Conservation (phyloP, 148 eudicot species). For the Camellia granthamiana region DNA sequence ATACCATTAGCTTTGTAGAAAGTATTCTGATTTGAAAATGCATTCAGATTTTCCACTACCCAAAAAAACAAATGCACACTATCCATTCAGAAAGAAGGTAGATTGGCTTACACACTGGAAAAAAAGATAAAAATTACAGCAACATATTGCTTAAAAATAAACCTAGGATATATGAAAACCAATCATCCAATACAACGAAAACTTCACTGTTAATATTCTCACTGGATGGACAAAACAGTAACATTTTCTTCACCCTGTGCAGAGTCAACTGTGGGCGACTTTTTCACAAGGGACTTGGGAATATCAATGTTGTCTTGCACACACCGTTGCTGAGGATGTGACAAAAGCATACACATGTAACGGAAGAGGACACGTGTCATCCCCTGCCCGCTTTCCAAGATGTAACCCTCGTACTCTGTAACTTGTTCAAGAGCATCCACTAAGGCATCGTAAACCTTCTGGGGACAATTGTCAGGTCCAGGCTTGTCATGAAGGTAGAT, state of each 20-base stretch:
- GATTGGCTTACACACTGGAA: neutral
- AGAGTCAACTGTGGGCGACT: slow-evolving; percentile 44
- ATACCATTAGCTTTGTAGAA: neutral
- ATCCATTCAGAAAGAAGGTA: neutral
- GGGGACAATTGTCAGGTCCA: slow-evolving; percentile 87
- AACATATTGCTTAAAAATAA: neutral
- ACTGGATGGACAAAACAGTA: slow-evolving; percentile 46
- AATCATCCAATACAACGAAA: neutral
- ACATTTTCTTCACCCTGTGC: slow-evolving; percentile 46
- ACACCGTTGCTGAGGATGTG: slow-evolving; percentile 92
- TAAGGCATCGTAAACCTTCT: slow-evolving; percentile 79
- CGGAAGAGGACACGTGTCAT: slow-evolving; percentile 68
- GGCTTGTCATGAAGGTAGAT: slow-evolving; percentile 96
- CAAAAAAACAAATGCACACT: neutral
- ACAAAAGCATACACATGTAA: slow-evolving; percentile 66
- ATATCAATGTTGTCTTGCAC: slow-evolving; percentile 70
- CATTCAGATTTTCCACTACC: neutral
- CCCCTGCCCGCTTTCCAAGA: slow-evolving; percentile 84
- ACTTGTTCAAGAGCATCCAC: slow-evolving; percentile 85
- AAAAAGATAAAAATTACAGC: neutral
- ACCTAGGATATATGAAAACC: neutral
- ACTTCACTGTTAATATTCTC: slow-evolving; percentile 5
- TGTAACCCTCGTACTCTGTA: slow-evolving; percentile 87
- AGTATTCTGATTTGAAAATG: neutral
- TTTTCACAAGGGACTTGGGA: slow-evolving; percentile 68